Evolutionary conservation across 2,329 filamentous ascomycete genomes (phyloP).

Genomic region (Cladosporium cucumerinum): DNA sequence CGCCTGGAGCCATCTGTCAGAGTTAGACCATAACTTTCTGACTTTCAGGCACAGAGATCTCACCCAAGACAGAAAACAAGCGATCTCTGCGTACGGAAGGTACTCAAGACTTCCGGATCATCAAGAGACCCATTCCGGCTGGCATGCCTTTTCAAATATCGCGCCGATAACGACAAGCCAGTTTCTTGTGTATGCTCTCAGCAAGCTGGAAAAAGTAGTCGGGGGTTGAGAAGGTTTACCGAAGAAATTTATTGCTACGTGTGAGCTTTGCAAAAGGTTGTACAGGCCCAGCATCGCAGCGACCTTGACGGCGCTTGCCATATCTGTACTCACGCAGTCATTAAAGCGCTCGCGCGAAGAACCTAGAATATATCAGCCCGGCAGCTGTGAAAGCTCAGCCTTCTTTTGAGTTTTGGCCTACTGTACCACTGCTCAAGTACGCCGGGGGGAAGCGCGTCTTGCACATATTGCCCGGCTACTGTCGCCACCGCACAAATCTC

Average conservation of each 20-base stretch:
- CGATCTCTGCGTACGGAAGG: background rate
- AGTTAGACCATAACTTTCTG: background rate
- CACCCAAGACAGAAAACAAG: background rate
- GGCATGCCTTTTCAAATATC: background rate
- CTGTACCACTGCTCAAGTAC: constrained; percentile 3
- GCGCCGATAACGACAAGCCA: background rate
- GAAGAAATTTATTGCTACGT: background rate
- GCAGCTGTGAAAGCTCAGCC: no score
- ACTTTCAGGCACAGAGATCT: background rate
- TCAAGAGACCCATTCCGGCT: background rate
- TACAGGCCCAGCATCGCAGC: constrained; percentile 3
- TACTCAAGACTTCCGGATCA: background rate
- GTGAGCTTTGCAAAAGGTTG: background rate
- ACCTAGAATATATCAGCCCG: background rate
- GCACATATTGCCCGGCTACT: background rate
- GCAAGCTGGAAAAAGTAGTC: no score
- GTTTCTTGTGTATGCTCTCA: background rate
- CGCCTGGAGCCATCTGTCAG: constrained; percentile 9
- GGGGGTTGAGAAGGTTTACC: background rate
- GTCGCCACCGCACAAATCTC: constrained; percentile 4
- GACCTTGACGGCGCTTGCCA: background rate
- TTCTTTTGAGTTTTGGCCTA: background rate
- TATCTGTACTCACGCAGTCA: background rate
- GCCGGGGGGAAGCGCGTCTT: background rate
- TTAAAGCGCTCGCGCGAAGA: background rate